Evolutionary conservation across 2,329 filamentous ascomycete species (phyloP).

Genomic region (Fusarium nelsonii): DNA sequence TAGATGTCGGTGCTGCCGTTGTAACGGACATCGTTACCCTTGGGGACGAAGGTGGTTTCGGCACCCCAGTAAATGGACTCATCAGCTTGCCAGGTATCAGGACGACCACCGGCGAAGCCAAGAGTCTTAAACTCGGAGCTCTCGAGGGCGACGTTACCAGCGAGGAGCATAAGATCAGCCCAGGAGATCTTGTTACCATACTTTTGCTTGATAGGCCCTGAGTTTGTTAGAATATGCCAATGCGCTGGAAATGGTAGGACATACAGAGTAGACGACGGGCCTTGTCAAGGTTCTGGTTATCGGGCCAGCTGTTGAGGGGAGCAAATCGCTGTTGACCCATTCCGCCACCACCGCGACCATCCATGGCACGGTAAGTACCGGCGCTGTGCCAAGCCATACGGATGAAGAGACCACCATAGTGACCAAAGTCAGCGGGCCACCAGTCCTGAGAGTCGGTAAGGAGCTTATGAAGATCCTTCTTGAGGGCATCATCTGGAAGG

Average conservation of each 20-base stretch:
- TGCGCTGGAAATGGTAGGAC: neutral
- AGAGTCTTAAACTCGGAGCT: constrained; percentile 80
- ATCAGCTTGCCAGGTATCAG: constrained; percentile 80
- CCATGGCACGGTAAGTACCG: constrained; percentile 80
- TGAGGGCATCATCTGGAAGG: constrained; percentile 64
- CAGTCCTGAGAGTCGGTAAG: constrained; percentile 85
- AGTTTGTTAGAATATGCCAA: neutral
- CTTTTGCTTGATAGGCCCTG: constrained; percentile 82
- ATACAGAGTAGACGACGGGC: constrained; percentile 78
- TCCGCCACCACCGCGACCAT: constrained; percentile 81
- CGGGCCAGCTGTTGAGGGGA: constrained; percentile 84
- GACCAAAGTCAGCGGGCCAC: constrained; percentile 86
- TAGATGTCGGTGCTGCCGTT: constrained; percentile 66
- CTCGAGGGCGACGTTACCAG: constrained; percentile 82
- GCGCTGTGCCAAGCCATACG: constrained; percentile 86
- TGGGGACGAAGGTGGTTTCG: constrained; percentile 75
- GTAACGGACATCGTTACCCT: constrained; percentile 79
- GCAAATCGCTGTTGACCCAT: constrained; percentile 83
- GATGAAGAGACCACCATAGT: constrained; percentile 84
- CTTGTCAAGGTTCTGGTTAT: constrained; percentile 84
- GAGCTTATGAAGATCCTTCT: constrained; percentile 77
- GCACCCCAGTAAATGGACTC: constrained; percentile 83
- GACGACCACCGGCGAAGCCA: constrained; percentile 78
- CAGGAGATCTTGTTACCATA: constrained; percentile 86
- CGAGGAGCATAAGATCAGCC: constrained; percentile 78